Evolutionary conservation across 2,329 filamentous ascomycete species (phyloP).

Genomic region (Huntiella savannae): DNA sequence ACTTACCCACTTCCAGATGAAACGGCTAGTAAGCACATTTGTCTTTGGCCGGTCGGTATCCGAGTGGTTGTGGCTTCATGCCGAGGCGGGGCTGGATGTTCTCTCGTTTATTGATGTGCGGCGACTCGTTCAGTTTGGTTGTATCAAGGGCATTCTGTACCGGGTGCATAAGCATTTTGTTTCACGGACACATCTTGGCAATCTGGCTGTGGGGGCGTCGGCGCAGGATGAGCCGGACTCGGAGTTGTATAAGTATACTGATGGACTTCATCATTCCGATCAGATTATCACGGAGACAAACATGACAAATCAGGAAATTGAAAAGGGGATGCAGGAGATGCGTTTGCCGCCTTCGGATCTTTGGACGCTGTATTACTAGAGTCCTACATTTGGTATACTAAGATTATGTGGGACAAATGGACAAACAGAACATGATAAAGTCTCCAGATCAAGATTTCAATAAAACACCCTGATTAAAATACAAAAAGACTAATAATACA

Average conservation of each 20-base stretch:
- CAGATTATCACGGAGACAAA: constrained; percentile 64
- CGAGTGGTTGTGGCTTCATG: constrained; percentile 67
- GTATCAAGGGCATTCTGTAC: constrained; percentile 89
- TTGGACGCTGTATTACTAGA: constrained; percentile 33
- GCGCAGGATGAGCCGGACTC: constrained; percentile 24
- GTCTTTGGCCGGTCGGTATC: constrained; percentile 66
- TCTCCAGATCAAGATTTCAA: no score
- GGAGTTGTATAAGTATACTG: constrained; percentile 46
- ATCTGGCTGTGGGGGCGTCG: constrained; percentile 34
- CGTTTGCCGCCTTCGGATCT: constrained; percentile 32
- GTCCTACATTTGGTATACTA: not conserved
- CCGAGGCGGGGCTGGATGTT: constrained; percentile 42
- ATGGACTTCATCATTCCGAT: constrained; percentile 61
- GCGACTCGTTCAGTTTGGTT: constrained; percentile 82
- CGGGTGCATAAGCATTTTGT: constrained; percentile 83
- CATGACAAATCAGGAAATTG: constrained; percentile 48
- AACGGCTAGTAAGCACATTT: constrained; percentile 73
- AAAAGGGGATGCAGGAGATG: constrained; percentile 45
- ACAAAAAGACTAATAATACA: no score
- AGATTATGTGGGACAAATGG: not conserved
- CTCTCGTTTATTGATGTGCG: constrained; percentile 69
- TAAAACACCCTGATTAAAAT: no score
- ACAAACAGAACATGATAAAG: constrained; percentile 3
- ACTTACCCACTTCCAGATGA: constrained; percentile 43
- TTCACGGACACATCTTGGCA: constrained; percentile 40